Evolutionary conservation across 345 rosid genomes (phyloP).

Genomic region (Eucalyptus albens): DNA sequence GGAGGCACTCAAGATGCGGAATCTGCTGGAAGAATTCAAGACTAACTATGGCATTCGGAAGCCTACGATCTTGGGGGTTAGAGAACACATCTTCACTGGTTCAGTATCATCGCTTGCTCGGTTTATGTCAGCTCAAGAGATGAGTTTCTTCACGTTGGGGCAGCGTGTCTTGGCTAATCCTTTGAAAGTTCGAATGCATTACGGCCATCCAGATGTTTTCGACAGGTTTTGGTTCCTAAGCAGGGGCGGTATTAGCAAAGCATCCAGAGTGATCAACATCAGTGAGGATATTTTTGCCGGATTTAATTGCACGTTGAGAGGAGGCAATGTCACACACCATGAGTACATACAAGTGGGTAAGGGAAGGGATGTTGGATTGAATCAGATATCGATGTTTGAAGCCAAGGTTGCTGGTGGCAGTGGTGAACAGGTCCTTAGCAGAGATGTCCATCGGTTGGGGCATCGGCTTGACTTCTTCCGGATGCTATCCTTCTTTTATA

Average conservation of each 20-base stretch:
- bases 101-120: background rate
- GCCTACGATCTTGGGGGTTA: background rate
- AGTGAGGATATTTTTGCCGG: background rate
- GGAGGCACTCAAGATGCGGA: slow-evolving; percentile 92
- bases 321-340: background rate
- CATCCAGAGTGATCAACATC: background rate
- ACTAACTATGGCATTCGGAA: background rate
- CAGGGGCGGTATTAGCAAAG: slow-evolving; percentile 21
- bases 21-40: slow-evolving; percentile 70
- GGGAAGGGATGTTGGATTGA: slow-evolving; percentile 2
- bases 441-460: background rate
- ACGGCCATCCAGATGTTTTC: slow-evolving; percentile 31
- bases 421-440: background rate
- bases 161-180: slow-evolving; percentile 18
- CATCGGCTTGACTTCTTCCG: background rate
- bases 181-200: slow-evolving; percentile 28
- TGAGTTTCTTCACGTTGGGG: background rate
- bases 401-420: background rate
- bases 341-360: background rate
- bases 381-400: background rate
- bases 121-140: background rate
- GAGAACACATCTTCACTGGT: background rate
- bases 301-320: background rate
- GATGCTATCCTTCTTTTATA: background rate
- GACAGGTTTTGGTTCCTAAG: slow-evolving; percentile 31